A percentile compares a stretch with the other conserved stretches of the same genome.
Evolutionary conservation across 345 rosid species (phyloP).

Genomic region (Cardamine chenopodiifolia): DNA sequence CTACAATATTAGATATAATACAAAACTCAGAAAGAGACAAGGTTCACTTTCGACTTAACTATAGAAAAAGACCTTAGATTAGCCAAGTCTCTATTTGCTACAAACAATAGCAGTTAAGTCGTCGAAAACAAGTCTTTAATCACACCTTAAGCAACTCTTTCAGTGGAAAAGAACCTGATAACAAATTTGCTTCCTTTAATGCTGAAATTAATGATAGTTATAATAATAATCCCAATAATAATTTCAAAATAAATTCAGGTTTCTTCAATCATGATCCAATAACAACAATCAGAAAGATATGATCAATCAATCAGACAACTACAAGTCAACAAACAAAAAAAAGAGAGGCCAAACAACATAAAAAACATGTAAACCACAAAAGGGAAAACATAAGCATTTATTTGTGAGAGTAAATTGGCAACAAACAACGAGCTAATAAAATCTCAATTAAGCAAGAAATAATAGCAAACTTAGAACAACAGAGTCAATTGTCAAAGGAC

Average conservation of each 20-base stretch:
- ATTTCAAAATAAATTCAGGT: neutral
- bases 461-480: conserved; percentile 23
- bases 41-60: neutral
- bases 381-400: conserved; percentile 25
- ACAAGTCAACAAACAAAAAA: conserved; percentile 16
- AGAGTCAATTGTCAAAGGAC: conserved; percentile 16
- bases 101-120: conserved; percentile 13
- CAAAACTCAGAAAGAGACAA: conserved; percentile 8
- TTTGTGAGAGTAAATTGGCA: conserved; percentile 16
- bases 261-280: neutral
- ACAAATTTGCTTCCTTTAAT: neutral
- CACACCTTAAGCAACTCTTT: conserved; percentile 5
- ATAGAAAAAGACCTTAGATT: conserved; percentile 1
- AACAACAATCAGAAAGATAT: conserved; percentile 1
- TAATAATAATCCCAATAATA: neutral
- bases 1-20: neutral
- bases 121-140: neutral
- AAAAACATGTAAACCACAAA: conserved; percentile 18
- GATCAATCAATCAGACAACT: conserved; percentile 13
- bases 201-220: neutral
- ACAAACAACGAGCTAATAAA: conserved; percentile 25
- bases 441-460: neutral
- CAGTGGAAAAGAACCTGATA: neutral
- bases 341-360: conserved; percentile 10
- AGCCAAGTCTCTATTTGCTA: neutral